A percentile compares a stretch with the other conserved stretches of the same genome.
Evolutionary conservation across 805 yeast genomes (phyloP).

Genomic region (Zygosaccharomyces siamensis): DNA sequence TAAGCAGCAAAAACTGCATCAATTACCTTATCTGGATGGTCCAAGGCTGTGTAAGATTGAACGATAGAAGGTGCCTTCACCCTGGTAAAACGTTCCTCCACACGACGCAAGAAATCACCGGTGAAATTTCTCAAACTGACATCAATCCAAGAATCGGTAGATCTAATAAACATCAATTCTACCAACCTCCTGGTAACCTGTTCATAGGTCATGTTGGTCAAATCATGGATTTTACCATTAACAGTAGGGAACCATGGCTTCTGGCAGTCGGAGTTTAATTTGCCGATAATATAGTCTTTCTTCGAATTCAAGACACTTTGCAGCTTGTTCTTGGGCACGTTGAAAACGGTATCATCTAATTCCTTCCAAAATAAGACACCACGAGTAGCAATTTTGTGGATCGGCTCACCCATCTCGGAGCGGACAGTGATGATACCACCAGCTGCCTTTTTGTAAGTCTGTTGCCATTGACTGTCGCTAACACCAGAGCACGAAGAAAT

Average conservation of each 20-base stretch:
- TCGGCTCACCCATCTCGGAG: constrained; percentile 99
- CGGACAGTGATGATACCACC: constrained; percentile 96
- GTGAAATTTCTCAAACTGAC: constrained; percentile 75
- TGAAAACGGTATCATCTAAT: constrained; percentile 88
- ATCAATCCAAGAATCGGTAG: constrained; percentile 84
- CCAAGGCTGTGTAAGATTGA: constrained; percentile 66
- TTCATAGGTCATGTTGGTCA: constrained; percentile 92
- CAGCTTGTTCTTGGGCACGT: constrained; percentile 83
- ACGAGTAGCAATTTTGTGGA: constrained; percentile 96
- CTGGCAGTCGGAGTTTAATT: constrained; percentile 90
- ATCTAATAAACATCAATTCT: constrained; percentile 79
- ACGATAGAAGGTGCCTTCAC: constrained; percentile 57
- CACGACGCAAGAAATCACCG: constrained; percentile 84
- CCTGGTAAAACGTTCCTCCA: constrained; percentile 89
- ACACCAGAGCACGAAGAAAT: constrained; percentile 91
- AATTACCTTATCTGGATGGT: constrained; percentile 58
- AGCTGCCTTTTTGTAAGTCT: constrained; percentile 87
- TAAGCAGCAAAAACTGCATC: constrained; percentile 59
- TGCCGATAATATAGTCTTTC: constrained; percentile 78
- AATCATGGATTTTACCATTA: constrained; percentile 73
- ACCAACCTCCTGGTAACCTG: constrained; percentile 85
- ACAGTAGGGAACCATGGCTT: constrained; percentile 94
- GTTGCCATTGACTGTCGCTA: constrained; percentile 84
- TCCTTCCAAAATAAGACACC: constrained; percentile 98
- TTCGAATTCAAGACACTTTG: constrained; percentile 75